These are phyloP conservation scores for Hordeum pubiflorum DNA, from an alignment of 202 grass and related monocot species.

Conservation along the genomic window DNA sequence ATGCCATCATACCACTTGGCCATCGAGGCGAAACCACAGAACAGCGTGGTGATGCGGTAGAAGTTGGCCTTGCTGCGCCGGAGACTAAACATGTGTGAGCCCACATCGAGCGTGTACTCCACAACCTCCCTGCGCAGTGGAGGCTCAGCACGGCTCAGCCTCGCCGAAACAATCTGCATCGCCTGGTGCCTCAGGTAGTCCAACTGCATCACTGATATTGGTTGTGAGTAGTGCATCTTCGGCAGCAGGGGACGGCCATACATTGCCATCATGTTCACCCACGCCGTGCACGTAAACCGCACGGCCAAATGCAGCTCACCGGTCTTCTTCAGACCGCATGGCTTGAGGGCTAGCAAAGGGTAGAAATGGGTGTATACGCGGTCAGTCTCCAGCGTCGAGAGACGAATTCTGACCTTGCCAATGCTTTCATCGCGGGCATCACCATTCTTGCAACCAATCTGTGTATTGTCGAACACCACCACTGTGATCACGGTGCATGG, in stretches of 20 bases:
- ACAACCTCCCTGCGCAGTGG: slow-evolving; percentile 77
- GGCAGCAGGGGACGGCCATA: slow-evolving; percentile 79
- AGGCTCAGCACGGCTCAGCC: slow-evolving; percentile 82
- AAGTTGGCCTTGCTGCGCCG: slow-evolving; percentile 96
- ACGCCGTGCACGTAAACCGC: slow-evolving; percentile 89
- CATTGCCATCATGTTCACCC: slow-evolving; percentile 88
- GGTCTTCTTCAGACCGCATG: slow-evolving; percentile 77
- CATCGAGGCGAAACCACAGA: slow-evolving; percentile 51
- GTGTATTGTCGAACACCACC: slow-evolving; percentile 85
- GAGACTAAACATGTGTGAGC: slow-evolving; percentile 89
- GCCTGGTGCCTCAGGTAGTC: slow-evolving; percentile 78
- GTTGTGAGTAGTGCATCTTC: slow-evolving; percentile 88
- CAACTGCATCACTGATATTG: slow-evolving; percentile 69
- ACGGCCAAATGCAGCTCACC: slow-evolving; percentile 87
- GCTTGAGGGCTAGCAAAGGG: slow-evolving; percentile 66
- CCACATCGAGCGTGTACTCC: slow-evolving; percentile 92
- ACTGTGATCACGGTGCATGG: slow-evolving; percentile 85
- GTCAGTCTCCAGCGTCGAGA: slow-evolving; percentile 74
- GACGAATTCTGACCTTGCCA: slow-evolving; percentile 91
- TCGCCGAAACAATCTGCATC: slow-evolving; percentile 60
- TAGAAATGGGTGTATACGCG: slow-evolving; percentile 94
- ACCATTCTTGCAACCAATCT: slow-evolving; percentile 51
- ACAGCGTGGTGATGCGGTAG: slow-evolving; percentile 57
- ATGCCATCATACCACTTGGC: slow-evolving; percentile 74
- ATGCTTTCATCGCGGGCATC: slow-evolving; percentile 66